Evolutionary conservation across 2,329 filamentous ascomycete species (phyloP).

Genomic region (Davidsoniella australis): DNA sequence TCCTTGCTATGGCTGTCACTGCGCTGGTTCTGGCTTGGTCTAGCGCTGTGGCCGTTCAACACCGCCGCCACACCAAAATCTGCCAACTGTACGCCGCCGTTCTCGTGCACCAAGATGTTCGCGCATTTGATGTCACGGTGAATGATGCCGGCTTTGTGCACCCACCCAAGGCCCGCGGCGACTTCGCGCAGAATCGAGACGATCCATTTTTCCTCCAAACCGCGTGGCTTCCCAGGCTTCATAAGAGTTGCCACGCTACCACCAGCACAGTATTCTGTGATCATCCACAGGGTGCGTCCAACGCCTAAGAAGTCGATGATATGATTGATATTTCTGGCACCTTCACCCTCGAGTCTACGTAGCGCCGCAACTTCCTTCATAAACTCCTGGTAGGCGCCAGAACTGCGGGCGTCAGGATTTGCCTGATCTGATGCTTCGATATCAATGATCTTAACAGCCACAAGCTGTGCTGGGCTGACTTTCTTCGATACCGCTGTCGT

Average conservation of each 20-base stretch:
- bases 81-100: conserved; percentile 61
- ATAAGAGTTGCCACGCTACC: conserved; percentile 62
- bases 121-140: conserved; percentile 60
- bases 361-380: conserved; percentile 53
- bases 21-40: neutral
- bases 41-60: conserved; percentile 15
- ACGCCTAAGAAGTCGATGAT: conserved; percentile 66
- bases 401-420: conserved; percentile 40
- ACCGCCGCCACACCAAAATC: conserved; percentile 66
- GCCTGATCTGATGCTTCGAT: conserved; percentile 57
- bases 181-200: conserved; percentile 50
- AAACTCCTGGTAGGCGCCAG: conserved; percentile 52
- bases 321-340: conserved; percentile 63
- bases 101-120: conserved; percentile 65
- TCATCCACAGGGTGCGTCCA: conserved; percentile 70
- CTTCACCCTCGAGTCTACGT: conserved; percentile 54
- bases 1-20: conserved; percentile 52
- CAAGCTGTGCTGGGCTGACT: conserved; percentile 31
- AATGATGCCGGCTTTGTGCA: conserved; percentile 51
- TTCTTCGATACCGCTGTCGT: conserved; percentile 13
- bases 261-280: conserved; percentile 72
- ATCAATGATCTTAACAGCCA: conserved; percentile 70
- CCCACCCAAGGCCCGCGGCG: conserved; percentile 48
- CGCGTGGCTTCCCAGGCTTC: conserved; percentile 48
- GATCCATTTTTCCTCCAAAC: conserved; percentile 54